Conservation (phyloP, 768 basidiomycete species). For the Dacryopinax primogenitus region DNA sequence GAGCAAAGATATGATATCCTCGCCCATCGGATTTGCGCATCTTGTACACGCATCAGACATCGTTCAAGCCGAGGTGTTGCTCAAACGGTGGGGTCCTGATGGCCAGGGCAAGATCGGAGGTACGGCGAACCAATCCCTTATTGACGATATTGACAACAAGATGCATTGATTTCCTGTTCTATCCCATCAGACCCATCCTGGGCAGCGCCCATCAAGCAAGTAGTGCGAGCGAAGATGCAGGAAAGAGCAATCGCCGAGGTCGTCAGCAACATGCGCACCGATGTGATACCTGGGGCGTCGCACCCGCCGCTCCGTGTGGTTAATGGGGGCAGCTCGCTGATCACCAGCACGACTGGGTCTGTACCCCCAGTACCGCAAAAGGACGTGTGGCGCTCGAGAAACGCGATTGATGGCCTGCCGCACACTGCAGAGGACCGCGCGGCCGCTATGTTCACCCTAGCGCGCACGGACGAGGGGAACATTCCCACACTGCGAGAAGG, state of each 20-base stretch:
- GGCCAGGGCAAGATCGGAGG: conserved; percentile 79
- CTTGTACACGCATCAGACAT: conserved; percentile 84
- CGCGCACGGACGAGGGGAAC: neutral
- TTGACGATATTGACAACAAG: conserved; percentile 14
- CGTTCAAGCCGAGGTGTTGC: conserved; percentile 73
- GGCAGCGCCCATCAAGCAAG: conserved; percentile 78
- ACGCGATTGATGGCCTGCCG: conserved; percentile 12
- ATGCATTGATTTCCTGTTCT: too few relatives aligned
- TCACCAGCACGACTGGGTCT: conserved; percentile 42
- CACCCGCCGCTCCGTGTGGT: conserved; percentile 57
- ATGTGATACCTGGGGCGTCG: conserved; percentile 23
- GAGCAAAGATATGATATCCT: conserved; percentile 81
- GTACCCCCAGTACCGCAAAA: neutral
- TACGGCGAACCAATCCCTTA: conserved; percentile 30
- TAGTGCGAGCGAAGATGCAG: conserved; percentile 52
- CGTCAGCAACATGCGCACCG: conserved; percentile 31
- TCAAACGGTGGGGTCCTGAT: conserved; percentile 80
- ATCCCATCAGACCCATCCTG: conserved; percentile 60
- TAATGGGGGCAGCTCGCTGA: conserved; percentile 61
- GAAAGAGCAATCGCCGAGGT: conserved; percentile 52
- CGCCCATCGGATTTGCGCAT: conserved; percentile 76
- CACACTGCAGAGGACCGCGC: neutral
- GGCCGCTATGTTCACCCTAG: neutral
- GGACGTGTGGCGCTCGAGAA: neutral
- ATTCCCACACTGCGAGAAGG: neutral